These are phyloP conservation scores for Aspergillus bridgeri DNA, from an alignment of 495 filamentous ascomycete genomes.

Conservation along the genomic window DNA sequence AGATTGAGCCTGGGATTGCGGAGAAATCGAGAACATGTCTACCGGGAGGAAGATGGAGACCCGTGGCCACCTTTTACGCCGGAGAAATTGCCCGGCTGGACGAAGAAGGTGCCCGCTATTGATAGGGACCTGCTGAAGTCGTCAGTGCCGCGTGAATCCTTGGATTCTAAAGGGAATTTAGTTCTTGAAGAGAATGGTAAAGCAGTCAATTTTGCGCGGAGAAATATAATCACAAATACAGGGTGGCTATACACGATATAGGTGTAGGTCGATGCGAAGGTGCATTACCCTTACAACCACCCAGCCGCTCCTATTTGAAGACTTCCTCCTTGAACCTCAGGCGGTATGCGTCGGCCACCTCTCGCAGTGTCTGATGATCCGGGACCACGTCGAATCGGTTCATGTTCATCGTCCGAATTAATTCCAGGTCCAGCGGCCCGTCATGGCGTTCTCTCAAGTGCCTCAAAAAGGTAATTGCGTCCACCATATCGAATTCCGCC, in stretches of 20 bases:
- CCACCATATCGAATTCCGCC: conserved; percentile 21
- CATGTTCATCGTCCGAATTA: conserved; percentile 26
- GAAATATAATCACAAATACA: conserved; percentile 33
- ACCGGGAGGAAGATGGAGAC: conserved; percentile 23
- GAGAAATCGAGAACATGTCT: conserved; percentile 26
- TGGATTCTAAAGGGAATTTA: conserved; percentile 21
- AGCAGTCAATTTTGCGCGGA: conserved; percentile 20
- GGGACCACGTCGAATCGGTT: conserved; percentile 25
- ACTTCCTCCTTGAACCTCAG: conserved; percentile 20
- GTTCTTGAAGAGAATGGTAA: conserved; percentile 26
- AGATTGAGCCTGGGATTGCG: conserved; percentile 33
- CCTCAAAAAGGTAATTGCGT: conserved; percentile 29
- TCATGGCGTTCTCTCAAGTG: conserved; percentile 17
- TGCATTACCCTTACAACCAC: neutral
- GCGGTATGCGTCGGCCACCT: conserved; percentile 22
- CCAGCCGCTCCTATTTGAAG: conserved; percentile 1
- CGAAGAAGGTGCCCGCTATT: conserved; percentile 18
- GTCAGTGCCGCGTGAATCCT: conserved; percentile 13
- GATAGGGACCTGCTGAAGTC: conserved; percentile 17
- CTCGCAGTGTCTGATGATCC: conserved; percentile 23
- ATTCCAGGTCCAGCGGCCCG: conserved; percentile 23
- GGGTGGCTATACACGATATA: conserved; percentile 29
- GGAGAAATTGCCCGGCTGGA: conserved; percentile 18
- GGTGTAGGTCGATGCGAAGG: neutral
- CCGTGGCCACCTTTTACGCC: conserved; percentile 23